Base-by-base conservation (phyloP, 257 asterid species). In the Lantana camara region DNA sequence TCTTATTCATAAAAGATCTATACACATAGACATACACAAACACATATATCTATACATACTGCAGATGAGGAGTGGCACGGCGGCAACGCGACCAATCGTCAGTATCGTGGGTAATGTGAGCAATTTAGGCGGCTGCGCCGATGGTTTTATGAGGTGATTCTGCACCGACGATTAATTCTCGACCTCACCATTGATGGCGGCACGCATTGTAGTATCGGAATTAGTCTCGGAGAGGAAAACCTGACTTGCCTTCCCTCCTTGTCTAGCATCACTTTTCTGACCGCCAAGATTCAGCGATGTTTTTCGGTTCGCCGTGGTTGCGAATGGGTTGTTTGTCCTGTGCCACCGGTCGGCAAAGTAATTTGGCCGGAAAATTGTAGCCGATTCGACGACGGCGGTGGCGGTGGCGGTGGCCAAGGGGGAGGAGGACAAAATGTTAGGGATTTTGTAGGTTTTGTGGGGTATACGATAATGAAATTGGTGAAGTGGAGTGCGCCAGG, bases 61-160 rank as follows among this genome's bases (percentile, higher is more conserved):
- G 76, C 78, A 63, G 40, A 83, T 80, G 50, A 90, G 81, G 64
- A 90, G 75, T 22, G 97, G 95, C 24, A 90, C 84, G 16, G 90
- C 82, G 8, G 83, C 94, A 32, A 90, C 94, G 41, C 97, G 95
- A 60, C 91, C 95, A 60, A 87, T 77, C 17, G 97, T 90, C 68
- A 90, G 75, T 35, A 90, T 83, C 63, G 95, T 90, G 7, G 97
- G 97, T 88, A 90, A 75, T 1, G 95, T 90, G 68, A 90, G 95
- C 66, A 90, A 69, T 71, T 83, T 90, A 23, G 67, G 29, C 30
- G 83, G 67, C 66, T 64, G 70, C 4, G 77, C 24, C 14, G 79
- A 37, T 4, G 77, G 42, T 55, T 77, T 72, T 4, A 44, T 71
- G 74, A 61, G 73, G 13, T 56, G 75, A 46, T 73, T 74, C 68